phyloP scores from a whole-genome alignment of 2,329 filamentous ascomycete genomes.

The Fusarium piperis region DNA sequence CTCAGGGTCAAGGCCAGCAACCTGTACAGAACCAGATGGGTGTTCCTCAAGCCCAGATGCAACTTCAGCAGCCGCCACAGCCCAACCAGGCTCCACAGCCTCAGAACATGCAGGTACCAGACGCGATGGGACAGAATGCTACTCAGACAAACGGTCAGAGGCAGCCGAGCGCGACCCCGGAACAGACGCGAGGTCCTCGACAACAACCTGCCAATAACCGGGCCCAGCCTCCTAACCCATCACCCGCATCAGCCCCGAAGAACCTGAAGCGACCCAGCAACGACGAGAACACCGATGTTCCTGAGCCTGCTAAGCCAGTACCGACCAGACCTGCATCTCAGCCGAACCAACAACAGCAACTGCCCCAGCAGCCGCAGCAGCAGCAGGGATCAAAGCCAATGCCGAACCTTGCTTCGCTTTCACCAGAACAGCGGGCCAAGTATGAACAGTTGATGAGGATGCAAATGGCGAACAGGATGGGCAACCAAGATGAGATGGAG shows the following conservation, averaged over 20 bases:
- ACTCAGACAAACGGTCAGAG: slow-evolving; percentile 44
- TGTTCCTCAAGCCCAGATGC: slow-evolving; percentile 61
- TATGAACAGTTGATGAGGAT: slow-evolving; percentile 52
- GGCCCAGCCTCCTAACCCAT: slow-evolving; percentile 48
- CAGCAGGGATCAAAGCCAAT: slow-evolving; percentile 35
- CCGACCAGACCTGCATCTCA: slow-evolving; percentile 40
- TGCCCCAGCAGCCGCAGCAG: slow-evolving; percentile 4
- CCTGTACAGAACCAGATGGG: slow-evolving; percentile 53
- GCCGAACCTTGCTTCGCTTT: slow-evolving; percentile 51
- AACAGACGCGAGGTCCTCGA: slow-evolving; percentile 40
- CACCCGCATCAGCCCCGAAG: slow-evolving; percentile 53
- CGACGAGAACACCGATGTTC: slow-evolving; percentile 54
- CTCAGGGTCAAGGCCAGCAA: slow-evolving; percentile 41
- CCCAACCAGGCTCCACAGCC: slow-evolving; percentile 50
- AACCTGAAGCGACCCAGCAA: slow-evolving; percentile 61
- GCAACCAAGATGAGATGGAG: slow-evolving; percentile 28
- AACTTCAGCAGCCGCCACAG: slow-evolving; percentile 63
- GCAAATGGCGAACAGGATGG: slow-evolving; percentile 40
- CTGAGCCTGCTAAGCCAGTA: slow-evolving; percentile 31
- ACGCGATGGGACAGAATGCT: slow-evolving; percentile 56
- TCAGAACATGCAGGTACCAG: slow-evolving; percentile 48
- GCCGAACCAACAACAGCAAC: slow-evolving; percentile 31
- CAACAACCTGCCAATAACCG: slow-evolving; percentile 47
- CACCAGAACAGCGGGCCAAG: slow-evolving; percentile 56
- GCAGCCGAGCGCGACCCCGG: slow-evolving; percentile 41